Base-by-base conservation (phyloP, 176 grass and related monocot genomes). In the Miscanthus lutarioriparius region DNA sequence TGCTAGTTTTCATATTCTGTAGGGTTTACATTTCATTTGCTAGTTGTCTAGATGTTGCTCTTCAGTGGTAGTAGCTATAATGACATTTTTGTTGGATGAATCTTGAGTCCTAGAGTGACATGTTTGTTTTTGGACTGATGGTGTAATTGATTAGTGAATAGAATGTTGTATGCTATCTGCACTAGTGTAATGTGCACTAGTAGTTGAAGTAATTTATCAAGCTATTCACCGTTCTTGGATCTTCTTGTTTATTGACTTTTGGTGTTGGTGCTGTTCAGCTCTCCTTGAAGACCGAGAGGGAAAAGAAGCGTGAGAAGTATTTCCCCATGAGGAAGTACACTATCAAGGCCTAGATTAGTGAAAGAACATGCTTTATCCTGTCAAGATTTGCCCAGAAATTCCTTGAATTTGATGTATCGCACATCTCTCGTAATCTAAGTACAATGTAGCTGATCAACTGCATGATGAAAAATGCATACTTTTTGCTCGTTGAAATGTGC, bases 261-360 rank as follows among this genome's bases (percentile, higher is more conserved):
- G 48, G 22, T 69, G 4, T 37, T 23, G 2, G 73, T 74, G 2
- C 33, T 77, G 12, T 72, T 41, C 90, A 94, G 90, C 68, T 76
- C 27, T 94, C 92, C 19, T 77, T 92, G 84, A 94, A 94, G 87
- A 94, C 90, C 0, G 90, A 94, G 89, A 72, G 90, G 74, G 87
- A 94, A 78, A 94, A 77, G 74, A 92, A 94, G 90, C 85, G 74
- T 0, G 92, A 91, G 87, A 94, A 94, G 84, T 94, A 94, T 32
- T 94, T 91, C 51, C 92, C 92, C 38, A 91, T 85, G 84, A 92
- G 92, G 89, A 94, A 94, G 92, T 94, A 94, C 51, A 90, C 92
- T 39, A 74, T 94, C 84, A 94, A 94, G 61, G 89, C 89, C 38
- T 94, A 94, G 76, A 36, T 74, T 82, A 87, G 83, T 10, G 35